Evolutionary conservation across 129 eudicot genomes (phyloP).

Genomic region (Flaveria trinervia): DNA sequence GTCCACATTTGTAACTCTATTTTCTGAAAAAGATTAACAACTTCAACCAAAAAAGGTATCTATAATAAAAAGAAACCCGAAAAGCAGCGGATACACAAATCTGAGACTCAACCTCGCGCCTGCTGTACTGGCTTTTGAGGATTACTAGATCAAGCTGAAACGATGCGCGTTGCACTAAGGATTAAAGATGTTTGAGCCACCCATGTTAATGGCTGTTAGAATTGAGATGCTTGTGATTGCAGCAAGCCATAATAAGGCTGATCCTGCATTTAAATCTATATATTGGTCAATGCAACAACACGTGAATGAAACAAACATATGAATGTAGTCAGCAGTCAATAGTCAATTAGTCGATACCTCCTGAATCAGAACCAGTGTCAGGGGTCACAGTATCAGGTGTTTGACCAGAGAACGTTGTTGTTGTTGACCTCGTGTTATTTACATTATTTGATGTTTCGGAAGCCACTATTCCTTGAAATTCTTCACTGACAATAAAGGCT

Average conservation of each 20-base stretch:
- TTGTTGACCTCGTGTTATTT: constrained; percentile 20
- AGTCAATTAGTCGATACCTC: constrained; percentile 38
- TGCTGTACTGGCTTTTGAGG: neutral
- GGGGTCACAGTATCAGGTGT: constrained; percentile 37
- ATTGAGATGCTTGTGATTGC: constrained; percentile 56
- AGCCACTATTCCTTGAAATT: constrained; percentile 83
- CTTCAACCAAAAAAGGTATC: neutral
- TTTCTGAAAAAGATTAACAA: neutral
- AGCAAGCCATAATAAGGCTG: constrained; percentile 71
- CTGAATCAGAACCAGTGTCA: constrained; percentile 35
- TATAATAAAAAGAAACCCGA: neutral
- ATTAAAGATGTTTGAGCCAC: constrained; percentile 62
- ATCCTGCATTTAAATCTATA: constrained; percentile 45
- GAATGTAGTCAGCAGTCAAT: neutral
- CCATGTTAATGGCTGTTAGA: constrained; percentile 59
- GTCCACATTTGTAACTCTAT: neutral
- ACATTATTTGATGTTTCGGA: constrained; percentile 60
- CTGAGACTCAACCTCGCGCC: neutral
- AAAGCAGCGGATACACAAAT: neutral
- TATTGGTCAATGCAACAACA: constrained; percentile 15
- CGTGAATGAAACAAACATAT: neutral
- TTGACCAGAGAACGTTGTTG: constrained; percentile 32
- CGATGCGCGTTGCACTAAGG: constrained; percentile 45
- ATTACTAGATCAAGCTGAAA: constrained; percentile 5
- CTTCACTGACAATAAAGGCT: constrained; percentile 85